Percentiles rank a stretch among this genome's conserved stretches.
Conservation (phyloP, 2,329 filamentous ascomycete species). For the Colletotrichum cereale region DNA sequence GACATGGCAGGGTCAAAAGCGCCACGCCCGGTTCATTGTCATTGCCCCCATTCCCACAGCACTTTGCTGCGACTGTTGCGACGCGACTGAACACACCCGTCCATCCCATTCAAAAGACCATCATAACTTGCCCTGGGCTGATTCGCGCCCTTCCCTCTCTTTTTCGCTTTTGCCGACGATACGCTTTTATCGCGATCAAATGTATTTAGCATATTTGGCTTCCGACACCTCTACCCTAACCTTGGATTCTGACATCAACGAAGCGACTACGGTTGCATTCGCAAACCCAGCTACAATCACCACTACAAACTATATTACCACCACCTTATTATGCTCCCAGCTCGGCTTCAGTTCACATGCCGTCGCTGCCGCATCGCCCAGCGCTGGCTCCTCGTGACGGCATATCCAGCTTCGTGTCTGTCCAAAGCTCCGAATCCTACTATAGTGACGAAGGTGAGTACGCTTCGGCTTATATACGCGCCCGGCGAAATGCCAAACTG, state of each 20-base stretch:
- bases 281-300: neutral
- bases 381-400: conserved; percentile 52
- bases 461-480: neutral
- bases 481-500: neutral
- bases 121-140: neutral
- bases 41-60: neutral
- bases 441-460: conserved; percentile 72
- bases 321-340: conserved; percentile 51
- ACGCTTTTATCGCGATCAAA: conserved; percentile 14
- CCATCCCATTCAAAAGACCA: neutral
- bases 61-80: conserved; percentile 11
- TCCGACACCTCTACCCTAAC: neutral
- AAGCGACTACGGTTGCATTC: conserved; percentile 1
- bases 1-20: conserved; percentile 17
- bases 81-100: conserved; percentile 16
- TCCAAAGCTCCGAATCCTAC: conserved; percentile 53
- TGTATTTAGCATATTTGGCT: conserved; percentile 23
- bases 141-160: neutral
- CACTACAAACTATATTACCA: neutral
- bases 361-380: conserved; percentile 48
- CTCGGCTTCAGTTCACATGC: conserved; percentile 50
- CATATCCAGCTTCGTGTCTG: conserved; percentile 46
- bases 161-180: neutral
- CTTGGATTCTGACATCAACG: neutral
- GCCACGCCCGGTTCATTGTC: neutral